These are phyloP conservation scores for Talaromyces trachyspermus DNA, from an alignment of 495 filamentous ascomycete genomes.

Conservation along the genomic window DNA sequence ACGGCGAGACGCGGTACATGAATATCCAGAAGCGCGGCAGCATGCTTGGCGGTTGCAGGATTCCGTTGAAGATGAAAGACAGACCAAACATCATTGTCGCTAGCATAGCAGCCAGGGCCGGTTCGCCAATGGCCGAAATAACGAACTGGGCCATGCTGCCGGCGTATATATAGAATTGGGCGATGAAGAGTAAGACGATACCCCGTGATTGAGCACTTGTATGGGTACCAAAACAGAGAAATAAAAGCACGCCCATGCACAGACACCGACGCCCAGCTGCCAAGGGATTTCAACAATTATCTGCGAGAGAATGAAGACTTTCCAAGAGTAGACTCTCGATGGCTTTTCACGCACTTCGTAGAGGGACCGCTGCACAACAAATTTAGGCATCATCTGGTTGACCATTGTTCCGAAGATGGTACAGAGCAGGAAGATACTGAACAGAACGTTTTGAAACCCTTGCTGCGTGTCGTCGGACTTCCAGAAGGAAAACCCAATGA, in stretches of 20 bases:
- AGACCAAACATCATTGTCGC: slow-evolving; percentile 50
- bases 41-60: slow-evolving; percentile 50
- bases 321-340: slow-evolving; percentile 45
- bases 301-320: slow-evolving; percentile 41
- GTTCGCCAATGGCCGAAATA: slow-evolving; percentile 45
- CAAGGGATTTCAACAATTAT: slow-evolving; percentile 46
- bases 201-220: slow-evolving; percentile 35
- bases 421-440: slow-evolving; percentile 72
- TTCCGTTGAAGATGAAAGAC: slow-evolving; percentile 46
- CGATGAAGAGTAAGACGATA: slow-evolving; percentile 44
- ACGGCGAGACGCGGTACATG: slow-evolving; percentile 64
- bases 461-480: slow-evolving; percentile 57
- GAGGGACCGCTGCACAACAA: slow-evolving; percentile 38
- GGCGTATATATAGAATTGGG: slow-evolving; percentile 40
- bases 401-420: slow-evolving; percentile 66
- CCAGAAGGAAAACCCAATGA: slow-evolving; percentile 87
- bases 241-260: slow-evolving; percentile 43
- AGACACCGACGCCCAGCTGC: slow-evolving; percentile 33
- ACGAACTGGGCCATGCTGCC: slow-evolving; percentile 45
- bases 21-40: slow-evolving; percentile 69
- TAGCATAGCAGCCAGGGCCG: slow-evolving; percentile 45
- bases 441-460: slow-evolving; percentile 77
- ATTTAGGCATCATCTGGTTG: slow-evolving; percentile 47
- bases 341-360: slow-evolving; percentile 46
- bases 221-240: slow-evolving; percentile 35